Conservation (phyloP, 176 grass and related monocot genomes). For the Typha latifolia region DNA sequence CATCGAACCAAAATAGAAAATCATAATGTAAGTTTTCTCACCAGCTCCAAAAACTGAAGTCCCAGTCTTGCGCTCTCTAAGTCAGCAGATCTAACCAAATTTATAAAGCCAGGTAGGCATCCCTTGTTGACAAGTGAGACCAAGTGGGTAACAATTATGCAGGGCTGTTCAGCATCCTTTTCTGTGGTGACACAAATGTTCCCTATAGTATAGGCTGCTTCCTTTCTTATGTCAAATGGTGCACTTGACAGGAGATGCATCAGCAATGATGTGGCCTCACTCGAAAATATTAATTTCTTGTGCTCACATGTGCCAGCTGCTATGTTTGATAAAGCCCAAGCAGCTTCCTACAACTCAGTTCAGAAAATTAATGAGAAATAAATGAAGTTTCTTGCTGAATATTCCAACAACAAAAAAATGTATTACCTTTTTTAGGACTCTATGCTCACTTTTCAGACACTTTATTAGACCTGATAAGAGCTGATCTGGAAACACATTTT, state of each 20-base stretch:
- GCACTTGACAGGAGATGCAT: constrained; percentile 45
- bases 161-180: constrained; percentile 31
- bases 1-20: constrained; percentile 1
- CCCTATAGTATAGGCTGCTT: constrained; percentile 77
- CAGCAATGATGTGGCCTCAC: constrained; percentile 49
- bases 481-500: constrained; percentile 49
- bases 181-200: constrained; percentile 71
- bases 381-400: background rate
- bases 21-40: constrained; percentile 13
- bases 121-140: constrained; percentile 55
- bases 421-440: constrained; percentile 83
- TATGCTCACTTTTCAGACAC: constrained; percentile 84
- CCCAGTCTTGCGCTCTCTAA: constrained; percentile 76
- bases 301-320: constrained; percentile 70
- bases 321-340: constrained; percentile 93
- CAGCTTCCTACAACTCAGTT: constrained; percentile 50
- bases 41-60: constrained; percentile 93
- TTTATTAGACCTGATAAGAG: constrained; percentile 75
- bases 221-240: constrained; percentile 84
- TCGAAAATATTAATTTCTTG: constrained; percentile 69
- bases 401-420: background rate
- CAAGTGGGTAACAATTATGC: constrained; percentile 51
- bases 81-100: constrained; percentile 79
- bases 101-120: constrained; percentile 65
- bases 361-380: constrained; percentile 8